Conservation (phyloP, 1,139 yeast genomes). For the Wickerhamiella pararugosa region DNA sequence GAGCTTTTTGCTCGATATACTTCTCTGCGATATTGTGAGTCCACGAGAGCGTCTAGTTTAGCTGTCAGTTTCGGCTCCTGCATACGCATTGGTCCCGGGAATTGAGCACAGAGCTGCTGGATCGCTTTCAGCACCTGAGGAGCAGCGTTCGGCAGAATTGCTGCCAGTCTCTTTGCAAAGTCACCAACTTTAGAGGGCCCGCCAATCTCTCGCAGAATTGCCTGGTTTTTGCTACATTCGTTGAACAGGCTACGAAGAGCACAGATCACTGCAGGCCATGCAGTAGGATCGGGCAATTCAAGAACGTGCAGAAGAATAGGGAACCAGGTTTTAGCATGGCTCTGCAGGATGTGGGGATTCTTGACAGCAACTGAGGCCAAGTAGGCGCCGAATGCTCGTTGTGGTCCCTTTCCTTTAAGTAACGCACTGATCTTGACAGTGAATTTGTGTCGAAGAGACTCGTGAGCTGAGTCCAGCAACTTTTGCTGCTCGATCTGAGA, state of each 20-base stretch:
- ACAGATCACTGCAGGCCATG: slow-evolving; percentile 33
- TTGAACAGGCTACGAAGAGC: slow-evolving; percentile 37
- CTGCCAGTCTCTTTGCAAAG: slow-evolving; percentile 41
- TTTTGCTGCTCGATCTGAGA: too few species aligned
- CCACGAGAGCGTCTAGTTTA: background rate
- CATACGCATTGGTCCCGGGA: slow-evolving; percentile 16
- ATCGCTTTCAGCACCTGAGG: slow-evolving; percentile 7
- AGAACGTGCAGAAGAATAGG: slow-evolving; percentile 40
- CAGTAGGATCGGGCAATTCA: slow-evolving; percentile 35
- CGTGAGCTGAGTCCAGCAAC: slow-evolving; percentile 6
- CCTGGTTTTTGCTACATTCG: slow-evolving; percentile 63
- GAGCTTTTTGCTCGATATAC: background rate
- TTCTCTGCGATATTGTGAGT: background rate
- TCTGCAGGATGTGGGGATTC: slow-evolving; percentile 21
- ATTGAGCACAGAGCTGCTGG: slow-evolving; percentile 7
- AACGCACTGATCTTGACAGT: slow-evolving; percentile 25
- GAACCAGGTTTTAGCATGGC: slow-evolving; percentile 46
- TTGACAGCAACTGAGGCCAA: slow-evolving; percentile 20
- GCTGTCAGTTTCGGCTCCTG: slow-evolving; percentile 11
- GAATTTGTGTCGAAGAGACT: slow-evolving; percentile 20
- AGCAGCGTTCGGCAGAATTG: slow-evolving; percentile 15
- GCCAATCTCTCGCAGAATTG: slow-evolving; percentile 67
- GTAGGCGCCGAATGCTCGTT: slow-evolving; percentile 24
- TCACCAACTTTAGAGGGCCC: slow-evolving; percentile 59
- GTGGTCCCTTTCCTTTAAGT: slow-evolving; percentile 22